Evolutionary conservation across 306 rosid genomes (phyloP).

Genomic region (Adenanthera pavonina): DNA sequence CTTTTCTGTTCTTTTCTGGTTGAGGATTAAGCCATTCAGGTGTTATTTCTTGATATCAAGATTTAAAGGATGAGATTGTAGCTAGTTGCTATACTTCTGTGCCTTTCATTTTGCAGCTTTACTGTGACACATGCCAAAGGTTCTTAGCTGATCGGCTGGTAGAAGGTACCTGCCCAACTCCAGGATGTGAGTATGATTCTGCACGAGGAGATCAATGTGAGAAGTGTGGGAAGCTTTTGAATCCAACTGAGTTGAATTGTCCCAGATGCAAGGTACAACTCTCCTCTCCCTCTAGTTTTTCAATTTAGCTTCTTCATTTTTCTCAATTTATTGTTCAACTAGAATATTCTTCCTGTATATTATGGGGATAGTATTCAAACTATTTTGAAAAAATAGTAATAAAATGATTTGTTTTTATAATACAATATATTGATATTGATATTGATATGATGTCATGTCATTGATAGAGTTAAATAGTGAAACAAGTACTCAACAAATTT

Average conservation of each 20-base stretch:
- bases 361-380: too few relatives aligned
- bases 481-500: too few relatives aligned
- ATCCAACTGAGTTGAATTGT: conserved; percentile 80
- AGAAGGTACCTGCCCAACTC: conserved; percentile 89
- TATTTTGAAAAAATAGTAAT: too few relatives aligned
- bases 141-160: conserved; percentile 94
- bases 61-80: conserved; percentile 4
- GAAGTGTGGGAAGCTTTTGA: conserved; percentile 89
- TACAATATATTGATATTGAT: too few relatives aligned
- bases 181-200: conserved; percentile 81
- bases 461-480: too few relatives aligned
- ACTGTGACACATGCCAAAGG: conserved; percentile 78
- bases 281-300: background rate
- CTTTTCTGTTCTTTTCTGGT: conserved; percentile 4
- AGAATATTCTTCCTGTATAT: too few relatives aligned
- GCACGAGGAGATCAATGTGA: conserved; percentile 99
- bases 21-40: conserved; percentile 10
- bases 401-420: too few relatives aligned
- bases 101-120: conserved; percentile 67
- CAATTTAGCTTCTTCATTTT: conserved; percentile 11
- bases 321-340: background rate
- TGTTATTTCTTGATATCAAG: conserved; percentile 19
- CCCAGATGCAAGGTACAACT: conserved; percentile 90
- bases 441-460: too few relatives aligned
- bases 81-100: conserved; percentile 28